Percentiles rank a stretch among this genome's conserved stretches.
These are phyloP conservation scores for Austropuccinia psidii DNA, from an alignment of 1,284 basidiomycete genomes.

Conservation along the genomic window DNA sequence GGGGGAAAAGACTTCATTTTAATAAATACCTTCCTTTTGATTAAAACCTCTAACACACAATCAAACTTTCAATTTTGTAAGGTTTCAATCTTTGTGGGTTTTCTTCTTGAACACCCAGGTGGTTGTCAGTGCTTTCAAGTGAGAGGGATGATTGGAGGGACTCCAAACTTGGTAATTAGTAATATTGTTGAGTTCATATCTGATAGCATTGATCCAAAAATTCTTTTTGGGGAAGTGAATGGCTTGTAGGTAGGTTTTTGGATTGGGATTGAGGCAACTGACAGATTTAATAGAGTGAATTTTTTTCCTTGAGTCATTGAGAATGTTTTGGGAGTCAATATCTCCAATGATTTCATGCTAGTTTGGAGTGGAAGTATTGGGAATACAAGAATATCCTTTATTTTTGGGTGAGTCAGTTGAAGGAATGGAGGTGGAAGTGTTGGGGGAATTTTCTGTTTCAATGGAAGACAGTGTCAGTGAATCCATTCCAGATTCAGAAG, in stretches of 20 bases:
- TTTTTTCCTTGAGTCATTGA: too few species aligned
- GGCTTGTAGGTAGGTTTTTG: neutral
- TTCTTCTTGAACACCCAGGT: conserved; percentile 51
- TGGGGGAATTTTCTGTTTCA: too few species aligned
- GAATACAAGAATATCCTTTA: too few species aligned
- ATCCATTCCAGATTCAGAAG: too few species aligned
- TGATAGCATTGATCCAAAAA: neutral
- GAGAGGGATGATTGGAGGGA: conserved; percentile 3
- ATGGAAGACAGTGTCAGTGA: too few species aligned
- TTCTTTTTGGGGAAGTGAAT: neutral
- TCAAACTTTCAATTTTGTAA: conserved; percentile 48
- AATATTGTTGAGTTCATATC: neutral
- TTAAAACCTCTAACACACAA: conserved; percentile 52
- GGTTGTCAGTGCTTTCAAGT: conserved; percentile 39
- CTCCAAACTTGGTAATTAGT: neutral
- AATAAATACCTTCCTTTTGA: conserved; percentile 51
- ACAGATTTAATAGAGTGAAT: too few species aligned
- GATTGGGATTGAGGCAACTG: too few species aligned
- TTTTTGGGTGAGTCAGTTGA: too few species aligned
- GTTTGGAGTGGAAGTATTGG: too few species aligned
- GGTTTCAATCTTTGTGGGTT: conserved; percentile 45
- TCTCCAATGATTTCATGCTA: too few species aligned
- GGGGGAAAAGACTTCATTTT: conserved; percentile 50
- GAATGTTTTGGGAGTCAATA: too few species aligned
- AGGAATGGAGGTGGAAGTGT: too few species aligned